Conservation (phyloP, 2,329 filamentous ascomycete species). For the Aspergillus chevalieri region DNA sequence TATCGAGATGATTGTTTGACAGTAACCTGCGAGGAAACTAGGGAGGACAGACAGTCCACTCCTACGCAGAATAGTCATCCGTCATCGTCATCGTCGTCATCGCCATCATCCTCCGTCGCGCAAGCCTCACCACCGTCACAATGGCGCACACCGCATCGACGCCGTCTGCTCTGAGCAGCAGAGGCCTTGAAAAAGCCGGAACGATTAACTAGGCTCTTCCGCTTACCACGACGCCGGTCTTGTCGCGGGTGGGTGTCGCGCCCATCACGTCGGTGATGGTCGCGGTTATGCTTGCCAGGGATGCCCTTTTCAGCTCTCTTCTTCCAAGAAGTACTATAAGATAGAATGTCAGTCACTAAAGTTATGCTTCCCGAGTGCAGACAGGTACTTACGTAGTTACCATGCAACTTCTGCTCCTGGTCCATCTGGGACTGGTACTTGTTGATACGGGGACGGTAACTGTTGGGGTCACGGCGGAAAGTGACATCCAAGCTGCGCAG, state of each 20-base stretch:
- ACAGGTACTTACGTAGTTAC: conserved; percentile 66
- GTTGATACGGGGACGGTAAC: conserved; percentile 96
- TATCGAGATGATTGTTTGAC: background rate
- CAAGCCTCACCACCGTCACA: conserved; percentile 54
- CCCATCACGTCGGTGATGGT: conserved; percentile 30
- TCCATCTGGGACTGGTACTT: conserved; percentile 93
- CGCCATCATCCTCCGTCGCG: conserved; percentile 51
- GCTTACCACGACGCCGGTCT: conserved; percentile 23
- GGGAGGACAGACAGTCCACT: conserved; percentile 4
- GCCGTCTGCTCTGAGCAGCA: conserved; percentile 24
- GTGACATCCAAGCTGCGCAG: conserved; percentile 95
- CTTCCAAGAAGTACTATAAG: conserved; percentile 88
- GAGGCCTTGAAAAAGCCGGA: conserved; percentile 40
- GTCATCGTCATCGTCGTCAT: conserved; percentile 57
- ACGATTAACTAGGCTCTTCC: conserved; percentile 33
- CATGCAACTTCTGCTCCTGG: conserved; percentile 88
- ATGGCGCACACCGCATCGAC: conserved; percentile 25
- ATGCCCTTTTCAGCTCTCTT: conserved; percentile 66
- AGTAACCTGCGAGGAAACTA: conserved; percentile 12
- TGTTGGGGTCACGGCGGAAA: conserved; percentile 95
- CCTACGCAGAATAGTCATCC: conserved; percentile 7
- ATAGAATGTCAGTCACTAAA: background rate
- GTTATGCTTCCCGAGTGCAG: background rate
- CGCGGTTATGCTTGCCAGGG: conserved; percentile 36
- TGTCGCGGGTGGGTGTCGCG: conserved; percentile 31